phyloP scores from a whole-genome alignment of 2,329 filamentous ascomycete species.

The Trichoderma asperellum region DNA sequence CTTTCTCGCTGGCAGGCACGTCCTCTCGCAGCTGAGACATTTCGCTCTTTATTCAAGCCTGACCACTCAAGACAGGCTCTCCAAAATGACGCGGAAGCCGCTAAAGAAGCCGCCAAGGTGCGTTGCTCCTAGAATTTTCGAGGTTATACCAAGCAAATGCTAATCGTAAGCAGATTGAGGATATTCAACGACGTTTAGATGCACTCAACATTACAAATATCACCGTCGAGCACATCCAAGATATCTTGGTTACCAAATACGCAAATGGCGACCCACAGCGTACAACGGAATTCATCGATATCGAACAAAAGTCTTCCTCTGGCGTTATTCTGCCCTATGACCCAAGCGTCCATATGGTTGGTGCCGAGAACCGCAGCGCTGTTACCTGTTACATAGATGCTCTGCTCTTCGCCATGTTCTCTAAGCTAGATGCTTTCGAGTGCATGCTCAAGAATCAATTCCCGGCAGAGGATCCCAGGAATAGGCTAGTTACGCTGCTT shows the following conservation, averaged over 20 bases:
- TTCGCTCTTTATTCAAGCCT: conserved; percentile 67
- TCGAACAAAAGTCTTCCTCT: conserved; percentile 80
- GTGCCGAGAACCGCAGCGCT: conserved; percentile 80
- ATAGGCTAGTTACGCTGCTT: conserved; percentile 75
- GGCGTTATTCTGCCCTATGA: conserved; percentile 78
- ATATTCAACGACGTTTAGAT: conserved; percentile 46
- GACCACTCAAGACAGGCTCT: conserved; percentile 57
- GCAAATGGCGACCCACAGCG: conserved; percentile 72
- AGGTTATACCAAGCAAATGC: not conserved
- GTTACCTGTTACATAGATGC: conserved; percentile 97
- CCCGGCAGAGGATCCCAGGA: conserved; percentile 66
- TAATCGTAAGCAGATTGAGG: conserved; percentile 44
- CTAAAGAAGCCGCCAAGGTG: conserved; percentile 48
- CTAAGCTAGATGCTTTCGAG: conserved; percentile 86
- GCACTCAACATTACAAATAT: conserved; percentile 53
- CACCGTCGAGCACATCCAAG: conserved; percentile 60
- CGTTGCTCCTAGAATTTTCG: not conserved
- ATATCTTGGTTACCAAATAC: conserved; percentile 63
- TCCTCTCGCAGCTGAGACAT: conserved; percentile 59
- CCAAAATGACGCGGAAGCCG: conserved; percentile 26
- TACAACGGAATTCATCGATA: conserved; percentile 73
- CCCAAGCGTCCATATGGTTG: conserved; percentile 71
- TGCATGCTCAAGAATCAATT: conserved; percentile 84
- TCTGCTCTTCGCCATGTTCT: conserved; percentile 94
- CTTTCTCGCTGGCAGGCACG: conserved; percentile 47